A percentile compares a stretch with the other conserved stretches of the same genome.
phyloP scores from a whole-genome alignment of 176 grass and related monocot species.

The Oryza brachyantha region DNA sequence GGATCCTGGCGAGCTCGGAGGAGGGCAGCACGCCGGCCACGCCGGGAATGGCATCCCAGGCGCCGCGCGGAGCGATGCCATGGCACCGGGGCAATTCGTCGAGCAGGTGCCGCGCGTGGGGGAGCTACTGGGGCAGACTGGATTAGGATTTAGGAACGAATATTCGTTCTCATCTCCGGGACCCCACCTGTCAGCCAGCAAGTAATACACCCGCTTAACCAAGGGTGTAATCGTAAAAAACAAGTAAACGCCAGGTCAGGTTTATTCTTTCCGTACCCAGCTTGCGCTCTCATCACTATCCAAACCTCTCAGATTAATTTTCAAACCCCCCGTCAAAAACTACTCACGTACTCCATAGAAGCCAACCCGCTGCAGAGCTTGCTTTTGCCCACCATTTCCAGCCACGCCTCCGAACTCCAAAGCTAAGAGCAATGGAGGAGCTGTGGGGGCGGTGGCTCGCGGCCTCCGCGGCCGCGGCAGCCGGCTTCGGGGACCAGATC shows the following conservation, averaged over 20 bases:
- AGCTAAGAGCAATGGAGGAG: background rate
- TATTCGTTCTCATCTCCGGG: background rate
- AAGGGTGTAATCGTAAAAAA: background rate
- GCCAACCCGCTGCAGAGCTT: slow-evolving; percentile 24
- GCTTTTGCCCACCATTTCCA: background rate
- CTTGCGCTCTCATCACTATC: background rate
- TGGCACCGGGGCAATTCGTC: slow-evolving; percentile 34
- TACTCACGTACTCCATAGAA: background rate
- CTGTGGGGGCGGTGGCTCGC: slow-evolving; percentile 13
- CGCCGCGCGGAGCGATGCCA: slow-evolving; percentile 22
- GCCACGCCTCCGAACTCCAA: background rate
- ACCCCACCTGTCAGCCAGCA: background rate
- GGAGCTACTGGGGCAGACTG: no score
- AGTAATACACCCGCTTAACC: no score
- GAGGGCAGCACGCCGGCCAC: background rate
- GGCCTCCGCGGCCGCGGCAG: background rate
- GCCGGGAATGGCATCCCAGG: background rate
- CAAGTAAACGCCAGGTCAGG: background rate
- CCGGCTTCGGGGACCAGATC: background rate
- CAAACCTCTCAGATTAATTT: background rate
- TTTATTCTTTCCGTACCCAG: background rate
- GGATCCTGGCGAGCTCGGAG: background rate
- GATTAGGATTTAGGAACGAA: background rate
- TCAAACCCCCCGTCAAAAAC: background rate
- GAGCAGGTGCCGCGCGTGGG: slow-evolving; percentile 36